Base-by-base conservation (phyloP, 306 rosid species). In the Fragaria vesca region DNA sequence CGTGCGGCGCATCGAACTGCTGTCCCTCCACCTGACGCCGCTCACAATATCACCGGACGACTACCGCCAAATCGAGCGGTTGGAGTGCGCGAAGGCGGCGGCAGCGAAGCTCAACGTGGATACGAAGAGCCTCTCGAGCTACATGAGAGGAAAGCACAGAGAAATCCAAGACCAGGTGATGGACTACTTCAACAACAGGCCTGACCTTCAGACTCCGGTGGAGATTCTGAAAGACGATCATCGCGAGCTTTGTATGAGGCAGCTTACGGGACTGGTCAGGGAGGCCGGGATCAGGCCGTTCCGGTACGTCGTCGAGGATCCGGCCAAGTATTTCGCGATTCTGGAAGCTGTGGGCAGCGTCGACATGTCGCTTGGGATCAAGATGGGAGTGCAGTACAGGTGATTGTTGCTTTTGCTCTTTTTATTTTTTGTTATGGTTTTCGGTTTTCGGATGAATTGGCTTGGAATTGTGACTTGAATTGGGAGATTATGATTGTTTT, bases 361-460 rank as follows among this genome's bases (percentile, higher is more conserved):
- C 46, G 98, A 95, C 75, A 88, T 95, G 89, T 95, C 98, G 1
- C 93, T 95, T 1, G 98, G 84, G 52, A 95, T 95, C 75, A 95
- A 95, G 81, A 85, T 87, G 92, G 98, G 98, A 11, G 98, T 95
- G 43, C 98, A 95, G 71, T 95, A 79, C 76, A 95, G 98, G 98
- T 94, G 75, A 74, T 45, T 58, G 7, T 32, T 38, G 13, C 61
- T 77, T 13, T 9, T 1, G 1, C 26, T 15, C 3, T 57, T 50
- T 2, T 28, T 40, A 5, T 40, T 46, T 61, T 45, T 24, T 62
- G 17, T 32, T 17, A 2, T 63, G n/a, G 43, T 32, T 15, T 32
- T 32, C 11, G 17, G 42, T 10, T 30, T 62, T 62, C 4, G 67
- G 9, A 24, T 52, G 24, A 54, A 7, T 54, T 54, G 60, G 11